Conservation (phyloP, 2,329 filamentous ascomycete species). For the Aspergillus eucalypticola region DNA sequence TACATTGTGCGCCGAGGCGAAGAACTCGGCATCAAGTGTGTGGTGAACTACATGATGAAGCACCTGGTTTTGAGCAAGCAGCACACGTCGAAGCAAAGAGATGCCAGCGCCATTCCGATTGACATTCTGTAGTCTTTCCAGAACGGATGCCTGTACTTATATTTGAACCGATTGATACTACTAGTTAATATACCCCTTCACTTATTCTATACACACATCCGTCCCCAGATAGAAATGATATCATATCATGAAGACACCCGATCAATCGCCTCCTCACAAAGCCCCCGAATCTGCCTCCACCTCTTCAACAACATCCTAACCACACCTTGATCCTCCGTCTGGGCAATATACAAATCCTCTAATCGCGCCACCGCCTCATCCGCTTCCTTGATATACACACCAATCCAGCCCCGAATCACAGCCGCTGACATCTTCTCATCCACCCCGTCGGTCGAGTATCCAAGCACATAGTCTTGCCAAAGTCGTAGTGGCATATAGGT, state of each 20-base stretch:
- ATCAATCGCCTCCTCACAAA: slow-evolving; percentile 33
- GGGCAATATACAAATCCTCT: slow-evolving; percentile 10
- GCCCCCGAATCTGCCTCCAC: slow-evolving; percentile 42
- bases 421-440: slow-evolving; percentile 32
- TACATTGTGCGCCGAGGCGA: slow-evolving; percentile 76
- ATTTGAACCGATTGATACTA: no score
- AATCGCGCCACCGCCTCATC: slow-evolving; percentile 29
- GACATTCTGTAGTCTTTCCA: slow-evolving; percentile 10
- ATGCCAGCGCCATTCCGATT: slow-evolving; percentile 37
- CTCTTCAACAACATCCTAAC: slow-evolving; percentile 33
- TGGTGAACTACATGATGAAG: slow-evolving; percentile 71
- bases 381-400: slow-evolving; percentile 38
- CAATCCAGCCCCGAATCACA: slow-evolving; percentile 40
- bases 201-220: not conserved
- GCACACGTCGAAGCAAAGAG: slow-evolving; percentile 41
- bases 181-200: not conserved
- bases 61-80: slow-evolving; percentile 72
- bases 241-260: slow-evolving; percentile 22
- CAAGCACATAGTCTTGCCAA: slow-evolving; percentile 44
- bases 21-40: slow-evolving; percentile 70
- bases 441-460: slow-evolving; percentile 33
- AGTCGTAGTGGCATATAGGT: slow-evolving; percentile 41
- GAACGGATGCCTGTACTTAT: not conserved
- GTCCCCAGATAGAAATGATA: not conserved
- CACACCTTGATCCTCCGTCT: slow-evolving; percentile 24